A percentile compares a stretch with the other conserved stretches of the same genome.
Evolutionary conservation across 495 filamentous ascomycete genomes (phyloP).

Genomic region (Astrothelium subdiscretum): DNA sequence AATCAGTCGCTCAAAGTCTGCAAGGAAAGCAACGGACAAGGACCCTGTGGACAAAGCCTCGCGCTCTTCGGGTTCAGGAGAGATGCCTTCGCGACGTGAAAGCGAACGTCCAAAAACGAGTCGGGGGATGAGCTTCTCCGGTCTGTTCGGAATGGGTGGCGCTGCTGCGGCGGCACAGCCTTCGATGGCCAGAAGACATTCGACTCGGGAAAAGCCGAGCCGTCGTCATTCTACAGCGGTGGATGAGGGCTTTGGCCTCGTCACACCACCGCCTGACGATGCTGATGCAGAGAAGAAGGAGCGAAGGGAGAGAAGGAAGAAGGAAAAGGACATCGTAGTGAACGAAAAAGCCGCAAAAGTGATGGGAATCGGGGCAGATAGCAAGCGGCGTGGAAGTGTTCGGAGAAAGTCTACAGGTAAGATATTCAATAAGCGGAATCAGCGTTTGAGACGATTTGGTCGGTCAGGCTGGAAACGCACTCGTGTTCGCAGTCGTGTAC

Average conservation of each 20-base stretch:
- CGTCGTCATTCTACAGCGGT: constrained; percentile 36
- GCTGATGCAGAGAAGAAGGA: background rate
- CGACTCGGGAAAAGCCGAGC: constrained; percentile 34
- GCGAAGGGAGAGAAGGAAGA: background rate
- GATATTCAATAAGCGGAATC: constrained; percentile 22
- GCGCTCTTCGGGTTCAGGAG: constrained; percentile 45
- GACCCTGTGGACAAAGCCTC: constrained; percentile 38
- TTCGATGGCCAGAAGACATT: constrained; percentile 34
- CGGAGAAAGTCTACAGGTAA: constrained; percentile 22
- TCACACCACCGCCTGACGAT: constrained; percentile 43
- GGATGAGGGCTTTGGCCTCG: constrained; percentile 39
- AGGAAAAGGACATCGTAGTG: constrained; percentile 27
- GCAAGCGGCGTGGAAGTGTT: constrained; percentile 1
- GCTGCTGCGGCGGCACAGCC: constrained; percentile 31
- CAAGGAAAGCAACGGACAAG: constrained; percentile 37
- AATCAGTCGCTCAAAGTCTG: constrained; percentile 40
- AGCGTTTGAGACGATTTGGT: background rate
- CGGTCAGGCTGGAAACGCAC: background rate
- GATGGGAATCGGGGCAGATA: constrained; percentile 38
- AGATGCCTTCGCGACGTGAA: constrained; percentile 31
- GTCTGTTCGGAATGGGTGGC: constrained; percentile 35
- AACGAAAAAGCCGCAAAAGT: constrained; percentile 48
- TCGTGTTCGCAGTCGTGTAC: background rate
- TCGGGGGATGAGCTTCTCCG: constrained; percentile 39
- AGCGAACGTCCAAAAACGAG: constrained; percentile 26